These are phyloP conservation scores for Panaeolus cyanescens DNA, from an alignment of 768 basidiomycete species.

Conservation along the genomic window DNA sequence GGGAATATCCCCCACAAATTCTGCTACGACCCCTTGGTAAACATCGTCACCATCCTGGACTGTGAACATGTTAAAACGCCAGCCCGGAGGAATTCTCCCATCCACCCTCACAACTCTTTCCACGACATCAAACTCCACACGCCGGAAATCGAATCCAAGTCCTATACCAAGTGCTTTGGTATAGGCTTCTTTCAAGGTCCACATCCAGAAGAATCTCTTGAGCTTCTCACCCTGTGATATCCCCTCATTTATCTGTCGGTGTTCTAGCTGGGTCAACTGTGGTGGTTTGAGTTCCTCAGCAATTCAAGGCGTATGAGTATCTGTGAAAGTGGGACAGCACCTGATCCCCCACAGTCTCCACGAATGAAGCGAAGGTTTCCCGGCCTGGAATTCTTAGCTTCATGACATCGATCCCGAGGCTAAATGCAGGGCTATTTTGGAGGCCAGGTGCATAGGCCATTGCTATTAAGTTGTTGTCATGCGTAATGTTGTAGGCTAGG, in stretches of 20 bases:
- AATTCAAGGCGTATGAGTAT: neutral
- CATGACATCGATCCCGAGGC: slow-evolving; percentile 83
- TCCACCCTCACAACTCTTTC: slow-evolving; percentile 60
- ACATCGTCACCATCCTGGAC: slow-evolving; percentile 46
- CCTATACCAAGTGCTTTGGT: slow-evolving; percentile 87
- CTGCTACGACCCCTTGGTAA: slow-evolving; percentile 71
- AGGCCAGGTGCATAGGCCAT: slow-evolving; percentile 59
- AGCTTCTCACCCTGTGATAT: slow-evolving; percentile 52
- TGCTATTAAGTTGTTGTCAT: slow-evolving; percentile 73
- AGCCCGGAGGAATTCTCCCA: slow-evolving; percentile 54
- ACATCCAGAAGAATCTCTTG: slow-evolving; percentile 76
- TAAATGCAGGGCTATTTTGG: slow-evolving; percentile 52
- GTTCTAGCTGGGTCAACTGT: slow-evolving; percentile 49
- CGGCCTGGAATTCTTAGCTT: slow-evolving; percentile 64
- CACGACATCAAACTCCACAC: slow-evolving; percentile 69
- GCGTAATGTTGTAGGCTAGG: slow-evolving; percentile 79
- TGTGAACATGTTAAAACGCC: slow-evolving; percentile 69
- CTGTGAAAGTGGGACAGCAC: slow-evolving; percentile 34
- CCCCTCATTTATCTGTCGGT: slow-evolving; percentile 36
- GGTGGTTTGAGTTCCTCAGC: slow-evolving; percentile 4
- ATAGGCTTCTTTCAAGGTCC: slow-evolving; percentile 92
- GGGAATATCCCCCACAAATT: slow-evolving; percentile 45
- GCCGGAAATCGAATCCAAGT: slow-evolving; percentile 78
- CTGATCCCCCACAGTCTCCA: slow-evolving; percentile 66
- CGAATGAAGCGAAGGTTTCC: slow-evolving; percentile 59